Evolutionary conservation across 441 rosid species (phyloP), one percentile per base, ranked within the genome.

Genomic region (Geranium incanum): DNA sequence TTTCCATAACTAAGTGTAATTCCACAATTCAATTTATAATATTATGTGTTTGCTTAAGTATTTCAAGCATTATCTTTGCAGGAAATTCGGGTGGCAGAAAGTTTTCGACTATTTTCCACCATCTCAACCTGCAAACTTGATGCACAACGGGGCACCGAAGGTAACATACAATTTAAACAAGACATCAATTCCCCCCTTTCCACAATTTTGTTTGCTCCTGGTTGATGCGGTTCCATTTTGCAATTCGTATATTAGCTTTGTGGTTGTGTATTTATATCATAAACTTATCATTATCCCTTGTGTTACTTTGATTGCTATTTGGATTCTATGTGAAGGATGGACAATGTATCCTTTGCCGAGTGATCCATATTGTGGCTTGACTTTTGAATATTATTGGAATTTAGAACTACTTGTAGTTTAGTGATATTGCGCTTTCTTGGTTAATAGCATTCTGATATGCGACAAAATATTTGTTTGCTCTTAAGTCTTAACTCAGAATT

Each of bases 51-150:
- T 71, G 33, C 3, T 28, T 39, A 68, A 65, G 52, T 65, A 71
- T 50, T 39, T 52, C 13, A 57, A 41, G 63, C 67, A 79, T 60
- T 59, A 59, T 48, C 8, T 7, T 76, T 76, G 76, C 90, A 95
- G 98, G 97, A 86, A 85, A 87, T 93, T 85, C 81, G 78, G 70
- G 90, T 88, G 60, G 86, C 93, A 0, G 99, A 89, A 77, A 87
- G 86, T 79, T 95, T 95, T 79, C 87, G 89, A 67, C 76, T 95
- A 43, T 95, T 95, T 79, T 89, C 97, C 68, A 91, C 99, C 57
- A 84, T 89, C 72, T 87, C 99, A 50, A 86, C 91, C 67, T 79
- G 88, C 38, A 91, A 85, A 74, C 81, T 78, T 78, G 86, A 85
- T 79, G 66, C 74, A 13, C 75, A 81, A 74, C 79, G 72, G 71